Evolutionary conservation across 176 grass and related monocot genomes (phyloP).

Genomic region (Oryza glumipatula): DNA sequence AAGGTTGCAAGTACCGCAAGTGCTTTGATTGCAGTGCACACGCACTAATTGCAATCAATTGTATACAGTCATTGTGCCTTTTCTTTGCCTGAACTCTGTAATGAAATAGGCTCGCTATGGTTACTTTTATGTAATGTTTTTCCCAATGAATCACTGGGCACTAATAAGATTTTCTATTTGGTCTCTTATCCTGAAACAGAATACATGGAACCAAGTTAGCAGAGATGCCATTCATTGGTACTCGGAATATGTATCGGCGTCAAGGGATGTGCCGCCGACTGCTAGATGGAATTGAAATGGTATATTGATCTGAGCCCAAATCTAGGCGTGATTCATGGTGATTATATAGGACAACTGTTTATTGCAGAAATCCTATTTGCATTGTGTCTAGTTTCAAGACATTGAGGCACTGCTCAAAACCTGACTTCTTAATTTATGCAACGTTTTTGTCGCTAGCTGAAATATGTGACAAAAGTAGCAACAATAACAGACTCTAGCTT

Average conservation of each 20-base stretch:
- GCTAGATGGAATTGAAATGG: constrained; percentile 85
- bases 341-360: constrained; percentile 21
- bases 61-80: constrained; percentile 21
- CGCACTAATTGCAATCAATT: background rate
- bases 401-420: background rate
- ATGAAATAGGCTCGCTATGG: background rate
- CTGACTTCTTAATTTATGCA: constrained; percentile 12
- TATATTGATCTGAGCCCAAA: constrained; percentile 39
- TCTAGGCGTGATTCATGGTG: constrained; percentile 14
- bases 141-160: constrained; percentile 17
- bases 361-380: constrained; percentile 27
- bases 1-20: constrained; percentile 7
- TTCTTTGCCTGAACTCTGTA: constrained; percentile 27
- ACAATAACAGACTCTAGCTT: background rate
- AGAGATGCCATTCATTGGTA: constrained; percentile 98
- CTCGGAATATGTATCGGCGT: constrained; percentile 75
- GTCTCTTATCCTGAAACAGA: constrained; percentile 59
- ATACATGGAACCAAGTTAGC: constrained; percentile 90
- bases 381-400: constrained; percentile 17
- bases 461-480: constrained; percentile 6
- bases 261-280: constrained; percentile 91
- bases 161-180: constrained; percentile 39
- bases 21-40: background rate
- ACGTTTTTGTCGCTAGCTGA: constrained; percentile 11
- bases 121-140: constrained; percentile 29